Conservation (phyloP, 2,329 filamentous ascomycete species). For the Elsinoe ampelina region DNA sequence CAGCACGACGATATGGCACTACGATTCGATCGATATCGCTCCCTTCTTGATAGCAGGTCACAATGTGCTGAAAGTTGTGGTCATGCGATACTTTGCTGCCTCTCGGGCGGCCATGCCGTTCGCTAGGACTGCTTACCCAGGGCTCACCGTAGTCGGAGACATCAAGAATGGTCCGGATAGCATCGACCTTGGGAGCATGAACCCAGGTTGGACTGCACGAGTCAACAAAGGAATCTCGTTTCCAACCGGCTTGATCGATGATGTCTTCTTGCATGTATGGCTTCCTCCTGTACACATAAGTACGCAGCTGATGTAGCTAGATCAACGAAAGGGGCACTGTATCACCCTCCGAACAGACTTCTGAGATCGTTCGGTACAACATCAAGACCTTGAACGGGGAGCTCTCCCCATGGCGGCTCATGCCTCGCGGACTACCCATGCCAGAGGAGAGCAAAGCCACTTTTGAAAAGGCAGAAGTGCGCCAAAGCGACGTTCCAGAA, state of each 20-base stretch:
- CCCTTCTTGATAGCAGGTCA: slow-evolving; percentile 20
- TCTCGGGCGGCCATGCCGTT: slow-evolving; percentile 26
- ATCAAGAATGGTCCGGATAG: slow-evolving; percentile 12
- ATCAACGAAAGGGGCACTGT: background rate
- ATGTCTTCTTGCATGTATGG: slow-evolving; percentile 35
- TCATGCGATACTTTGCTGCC: slow-evolving; percentile 25
- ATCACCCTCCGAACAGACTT: background rate
- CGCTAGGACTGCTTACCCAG: slow-evolving; percentile 23
- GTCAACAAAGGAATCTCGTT: slow-evolving; percentile 22
- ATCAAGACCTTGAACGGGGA: slow-evolving; percentile 32
- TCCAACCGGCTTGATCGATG: slow-evolving; percentile 27
- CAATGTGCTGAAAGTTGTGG: slow-evolving; percentile 24
- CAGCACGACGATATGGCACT: slow-evolving; percentile 29
- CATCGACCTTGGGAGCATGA: slow-evolving; percentile 8
- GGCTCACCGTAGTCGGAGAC: slow-evolving; percentile 23
- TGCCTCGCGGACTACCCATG: slow-evolving; percentile 31
- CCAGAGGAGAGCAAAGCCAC: slow-evolving; percentile 22
- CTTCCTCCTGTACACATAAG: background rate
- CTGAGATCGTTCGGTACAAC: slow-evolving; percentile 19
- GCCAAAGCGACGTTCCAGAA: background rate
- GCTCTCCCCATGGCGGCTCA: slow-evolving; percentile 32
- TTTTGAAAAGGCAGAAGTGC: background rate
- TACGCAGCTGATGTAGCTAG: background rate
- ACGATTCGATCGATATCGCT: slow-evolving; percentile 26
- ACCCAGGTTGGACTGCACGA: slow-evolving; percentile 21